Percentiles rank a stretch among this genome's conserved stretches.
phyloP scores from a whole-genome alignment of 1,284 basidiomycete species.

The Porodaedalea pini region DNA sequence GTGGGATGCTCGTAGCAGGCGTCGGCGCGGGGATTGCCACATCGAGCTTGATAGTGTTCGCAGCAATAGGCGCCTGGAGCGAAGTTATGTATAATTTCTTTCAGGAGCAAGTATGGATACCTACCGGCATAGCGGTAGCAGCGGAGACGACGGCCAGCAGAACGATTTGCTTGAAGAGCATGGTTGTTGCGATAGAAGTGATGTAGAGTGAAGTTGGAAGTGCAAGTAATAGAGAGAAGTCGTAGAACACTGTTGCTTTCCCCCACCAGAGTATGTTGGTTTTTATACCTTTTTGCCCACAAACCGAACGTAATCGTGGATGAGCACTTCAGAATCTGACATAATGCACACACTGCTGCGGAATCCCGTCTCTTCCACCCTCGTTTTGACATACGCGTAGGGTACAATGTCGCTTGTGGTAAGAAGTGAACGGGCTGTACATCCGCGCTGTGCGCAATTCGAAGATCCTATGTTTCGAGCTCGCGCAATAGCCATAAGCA shows the following conservation, averaged over 20 bases:
- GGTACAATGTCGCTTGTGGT: too few relatives aligned
- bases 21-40: background rate
- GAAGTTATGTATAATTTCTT: background rate
- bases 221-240: background rate
- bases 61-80: background rate
- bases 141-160: conserved; percentile 6
- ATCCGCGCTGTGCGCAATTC: too few relatives aligned
- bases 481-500: too few relatives aligned
- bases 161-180: conserved; percentile 9
- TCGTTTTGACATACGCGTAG: background rate
- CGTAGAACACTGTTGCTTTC: background rate
- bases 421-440: too few relatives aligned
- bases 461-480: too few relatives aligned
- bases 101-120: background rate
- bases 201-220: background rate
- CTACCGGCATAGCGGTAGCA: conserved; percentile 2
- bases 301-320: background rate
- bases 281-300: background rate
- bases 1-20: background rate
- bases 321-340: too few relatives aligned
- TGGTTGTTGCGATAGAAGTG: background rate
- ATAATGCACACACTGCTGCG: background rate
- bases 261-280: background rate
- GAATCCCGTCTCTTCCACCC: background rate
- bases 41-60: background rate